Percentiles rank a stretch among this genome's conserved stretches.
Conservation (phyloP, 768 basidiomycete genomes). For the Gymnopilus dilepis region DNA sequence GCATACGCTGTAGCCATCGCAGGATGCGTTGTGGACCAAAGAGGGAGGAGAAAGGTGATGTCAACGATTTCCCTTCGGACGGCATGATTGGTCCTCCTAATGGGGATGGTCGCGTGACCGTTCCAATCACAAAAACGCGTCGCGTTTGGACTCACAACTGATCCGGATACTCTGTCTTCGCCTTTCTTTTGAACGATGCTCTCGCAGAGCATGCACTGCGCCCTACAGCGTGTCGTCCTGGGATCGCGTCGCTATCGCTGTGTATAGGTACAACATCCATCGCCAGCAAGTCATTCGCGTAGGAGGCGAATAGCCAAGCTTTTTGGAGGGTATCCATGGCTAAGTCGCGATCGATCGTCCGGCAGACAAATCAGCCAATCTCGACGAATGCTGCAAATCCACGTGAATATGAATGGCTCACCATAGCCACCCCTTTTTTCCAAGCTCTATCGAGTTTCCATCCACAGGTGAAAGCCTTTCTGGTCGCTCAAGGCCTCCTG, state of each 20-base stretch:
- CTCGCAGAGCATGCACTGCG: too few species aligned
- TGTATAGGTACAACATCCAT: too few species aligned
- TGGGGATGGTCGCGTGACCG: background rate
- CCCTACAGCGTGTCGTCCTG: too few species aligned
- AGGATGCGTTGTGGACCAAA: slow-evolving; percentile 7
- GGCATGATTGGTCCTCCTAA: slow-evolving; percentile 2
- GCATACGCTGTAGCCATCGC: slow-evolving; percentile 26
- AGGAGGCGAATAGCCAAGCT: too few species aligned
- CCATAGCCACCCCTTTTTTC: background rate
- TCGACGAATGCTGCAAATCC: background rate
- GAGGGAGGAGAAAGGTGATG: background rate
- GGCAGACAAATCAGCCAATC: background rate
- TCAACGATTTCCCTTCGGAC: background rate
- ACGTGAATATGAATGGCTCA: background rate
- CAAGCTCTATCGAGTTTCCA: background rate
- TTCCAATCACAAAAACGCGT: background rate
- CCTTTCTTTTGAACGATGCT: too few species aligned
- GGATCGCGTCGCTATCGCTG: too few species aligned
- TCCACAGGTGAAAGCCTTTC: too few species aligned
- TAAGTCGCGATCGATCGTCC: background rate
- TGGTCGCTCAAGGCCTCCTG: too few species aligned
- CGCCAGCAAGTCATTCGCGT: too few species aligned
- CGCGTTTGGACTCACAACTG: background rate
- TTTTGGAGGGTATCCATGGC: background rate
- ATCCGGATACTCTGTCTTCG: too few species aligned